These are phyloP conservation scores for Avena atlantica DNA, from an alignment of 176 grass and related monocot species.

Conservation along the genomic window DNA sequence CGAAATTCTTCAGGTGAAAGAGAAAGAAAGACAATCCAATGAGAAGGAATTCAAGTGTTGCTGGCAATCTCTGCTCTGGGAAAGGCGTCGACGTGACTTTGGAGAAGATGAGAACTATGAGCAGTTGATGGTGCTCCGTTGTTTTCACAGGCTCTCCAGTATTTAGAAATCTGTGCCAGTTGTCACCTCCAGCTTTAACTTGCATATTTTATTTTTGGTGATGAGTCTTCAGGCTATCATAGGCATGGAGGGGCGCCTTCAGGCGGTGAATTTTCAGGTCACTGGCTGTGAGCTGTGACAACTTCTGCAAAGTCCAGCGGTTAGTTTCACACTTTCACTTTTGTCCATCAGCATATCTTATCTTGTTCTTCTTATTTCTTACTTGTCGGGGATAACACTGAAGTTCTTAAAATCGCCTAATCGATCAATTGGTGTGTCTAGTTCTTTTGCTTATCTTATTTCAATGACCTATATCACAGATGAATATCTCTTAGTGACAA, in stretches of 20 bases:
- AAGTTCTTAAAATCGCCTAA: constrained; percentile 5
- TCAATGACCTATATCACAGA: not conserved
- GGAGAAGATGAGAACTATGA: not conserved
- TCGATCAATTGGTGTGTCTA: not conserved
- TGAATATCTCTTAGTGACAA: not conserved
- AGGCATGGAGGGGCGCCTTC: not conserved
- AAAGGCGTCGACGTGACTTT: not conserved
- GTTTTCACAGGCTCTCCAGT: not conserved
- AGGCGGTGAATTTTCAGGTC: not conserved
- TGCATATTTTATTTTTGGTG: not conserved
- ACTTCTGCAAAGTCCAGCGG: not conserved
- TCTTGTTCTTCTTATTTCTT: not conserved
- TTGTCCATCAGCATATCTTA: not conserved
- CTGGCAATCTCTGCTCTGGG: not conserved
- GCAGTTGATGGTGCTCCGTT: not conserved
- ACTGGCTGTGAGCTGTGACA: not conserved
- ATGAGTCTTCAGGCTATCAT: not conserved
- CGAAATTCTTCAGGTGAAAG: not conserved
- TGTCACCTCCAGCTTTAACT: not conserved
- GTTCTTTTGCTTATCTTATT: not conserved
- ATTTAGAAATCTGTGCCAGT: constrained; percentile 11
- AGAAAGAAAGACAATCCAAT: not conserved
- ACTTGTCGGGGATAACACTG: not conserved
- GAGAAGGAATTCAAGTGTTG: not conserved
- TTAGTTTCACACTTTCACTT: not conserved